These are phyloP conservation scores for Ascosphaera acerosa DNA, from an alignment of 2,329 filamentous ascomycete species.

Conservation along the genomic window DNA sequence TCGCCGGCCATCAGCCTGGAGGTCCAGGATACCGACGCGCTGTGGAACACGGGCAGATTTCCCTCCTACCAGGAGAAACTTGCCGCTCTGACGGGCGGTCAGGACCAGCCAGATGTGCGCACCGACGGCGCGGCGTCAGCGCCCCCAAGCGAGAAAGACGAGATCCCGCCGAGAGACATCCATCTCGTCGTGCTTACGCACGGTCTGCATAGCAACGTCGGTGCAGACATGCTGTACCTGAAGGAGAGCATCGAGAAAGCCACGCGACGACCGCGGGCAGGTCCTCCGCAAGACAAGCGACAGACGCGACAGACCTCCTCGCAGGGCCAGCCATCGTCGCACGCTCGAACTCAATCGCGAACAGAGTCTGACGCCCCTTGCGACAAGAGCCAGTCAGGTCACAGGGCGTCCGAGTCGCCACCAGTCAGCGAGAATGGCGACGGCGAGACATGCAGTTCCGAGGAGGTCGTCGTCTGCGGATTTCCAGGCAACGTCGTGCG, in stretches of 20 bases:
- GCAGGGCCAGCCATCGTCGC: not conserved
- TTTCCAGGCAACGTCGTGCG: constrained; percentile 74
- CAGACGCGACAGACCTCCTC: constrained; percentile 4
- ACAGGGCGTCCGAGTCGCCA: not conserved
- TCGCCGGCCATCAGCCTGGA: constrained; percentile 53
- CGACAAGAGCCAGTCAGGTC: constrained; percentile 2
- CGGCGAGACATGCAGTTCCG: constrained; percentile 32
- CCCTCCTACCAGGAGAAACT: constrained; percentile 30
- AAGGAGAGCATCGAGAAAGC: constrained; percentile 85
- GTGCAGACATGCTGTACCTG: constrained; percentile 86
- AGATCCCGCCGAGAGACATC: constrained; percentile 45
- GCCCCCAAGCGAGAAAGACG: constrained; percentile 9
- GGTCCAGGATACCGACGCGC: constrained; percentile 63
- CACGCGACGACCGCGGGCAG: constrained; percentile 39
- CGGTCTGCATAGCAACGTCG: constrained; percentile 83
- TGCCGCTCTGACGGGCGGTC: constrained; percentile 15
- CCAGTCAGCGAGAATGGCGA: constrained; percentile 26
- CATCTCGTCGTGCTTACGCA: constrained; percentile 86
- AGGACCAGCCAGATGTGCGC: constrained; percentile 7
- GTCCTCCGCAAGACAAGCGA: constrained; percentile 17
- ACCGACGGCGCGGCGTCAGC: constrained; percentile 3
- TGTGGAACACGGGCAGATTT: constrained; percentile 82
- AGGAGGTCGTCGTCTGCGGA: constrained; percentile 62
- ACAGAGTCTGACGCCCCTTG: constrained; percentile 1
- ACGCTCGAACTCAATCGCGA: not conserved